Percentiles rank a stretch among this genome's conserved stretches.
Conservation (phyloP, 768 basidiomycete genomes). For the Boletales sp. region DNA sequence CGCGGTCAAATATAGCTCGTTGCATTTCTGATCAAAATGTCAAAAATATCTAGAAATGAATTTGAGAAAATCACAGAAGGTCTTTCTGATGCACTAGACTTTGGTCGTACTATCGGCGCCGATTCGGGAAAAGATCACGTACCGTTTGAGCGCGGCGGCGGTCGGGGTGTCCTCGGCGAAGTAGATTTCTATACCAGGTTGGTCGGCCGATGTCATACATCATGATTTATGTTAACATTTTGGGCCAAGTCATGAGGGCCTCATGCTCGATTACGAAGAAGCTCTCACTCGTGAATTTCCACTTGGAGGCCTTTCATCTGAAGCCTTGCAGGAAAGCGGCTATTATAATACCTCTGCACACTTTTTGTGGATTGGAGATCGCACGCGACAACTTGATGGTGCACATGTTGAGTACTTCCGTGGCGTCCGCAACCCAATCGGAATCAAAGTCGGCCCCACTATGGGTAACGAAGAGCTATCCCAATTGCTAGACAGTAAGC, state of each 20-base stretch:
- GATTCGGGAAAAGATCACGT: slow-evolving; percentile 44
- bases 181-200: slow-evolving; percentile 94
- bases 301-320: slow-evolving; percentile 26
- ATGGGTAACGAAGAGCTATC: slow-evolving; percentile 80
- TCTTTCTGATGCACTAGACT: slow-evolving; percentile 89
- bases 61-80: slow-evolving; percentile 84
- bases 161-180: slow-evolving; percentile 69
- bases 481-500: slow-evolving; percentile 68
- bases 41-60: slow-evolving; percentile 48
- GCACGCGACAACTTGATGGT: slow-evolving; percentile 86
- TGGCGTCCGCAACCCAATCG: slow-evolving; percentile 90
- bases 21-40: slow-evolving; percentile 12
- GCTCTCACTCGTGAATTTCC: slow-evolving; percentile 77
- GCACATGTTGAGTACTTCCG: slow-evolving; percentile 96
- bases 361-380: slow-evolving; percentile 97
- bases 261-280: slow-evolving; percentile 90
- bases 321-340: slow-evolving; percentile 30
- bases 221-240: neutral
- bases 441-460: slow-evolving; percentile 92
- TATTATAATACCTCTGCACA: slow-evolving; percentile 92
- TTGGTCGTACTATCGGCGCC: slow-evolving; percentile 84
- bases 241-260: slow-evolving; percentile 74
- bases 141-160: slow-evolving; percentile 70
- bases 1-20: neutral
- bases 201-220: slow-evolving; percentile 7